A percentile compares a stretch with the other conserved stretches of the same genome.
Conservation (phyloP, 1,139 yeast genomes). For the Spathaspora sp. region DNA sequence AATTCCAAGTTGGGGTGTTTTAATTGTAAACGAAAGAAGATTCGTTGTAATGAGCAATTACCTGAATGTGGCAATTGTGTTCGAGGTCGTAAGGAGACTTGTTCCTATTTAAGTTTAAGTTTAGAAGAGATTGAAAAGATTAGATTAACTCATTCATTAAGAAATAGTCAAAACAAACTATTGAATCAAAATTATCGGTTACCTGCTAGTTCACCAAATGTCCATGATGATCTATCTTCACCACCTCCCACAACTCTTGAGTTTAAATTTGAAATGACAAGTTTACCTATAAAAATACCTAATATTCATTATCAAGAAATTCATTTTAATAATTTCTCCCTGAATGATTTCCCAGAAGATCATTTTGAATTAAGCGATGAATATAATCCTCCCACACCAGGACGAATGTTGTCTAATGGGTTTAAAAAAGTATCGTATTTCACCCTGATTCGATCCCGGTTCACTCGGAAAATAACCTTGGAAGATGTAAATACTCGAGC, state of each 20-base stretch:
- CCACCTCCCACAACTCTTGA: slow-evolving; percentile 15
- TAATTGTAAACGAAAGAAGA: slow-evolving; percentile 44
- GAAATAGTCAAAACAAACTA: slow-evolving; percentile 30
- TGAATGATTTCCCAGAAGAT: slow-evolving; percentile 21
- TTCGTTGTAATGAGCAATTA: slow-evolving; percentile 46
- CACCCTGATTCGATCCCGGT: slow-evolving; percentile 5
- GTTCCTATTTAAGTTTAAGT: slow-evolving; percentile 33
- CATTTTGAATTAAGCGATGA: slow-evolving; percentile 6
- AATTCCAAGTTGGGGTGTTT: slow-evolving; percentile 45
- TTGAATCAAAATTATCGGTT: slow-evolving; percentile 27
- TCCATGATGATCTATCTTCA: not conserved
- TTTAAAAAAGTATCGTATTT: slow-evolving; percentile 7
- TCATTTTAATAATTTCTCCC: slow-evolving; percentile 22
- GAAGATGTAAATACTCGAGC: slow-evolving; percentile 5
- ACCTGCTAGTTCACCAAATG: slow-evolving; percentile 22
- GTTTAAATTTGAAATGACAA: slow-evolving; percentile 24
- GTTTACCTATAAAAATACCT: slow-evolving; percentile 26
- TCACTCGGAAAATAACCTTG: slow-evolving; percentile 6
- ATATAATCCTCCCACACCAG: not conserved
- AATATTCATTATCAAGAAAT: slow-evolving; percentile 23
- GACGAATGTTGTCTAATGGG: slow-evolving; percentile 11
- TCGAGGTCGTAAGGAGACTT: slow-evolving; percentile 28
- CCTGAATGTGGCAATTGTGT: slow-evolving; percentile 44
- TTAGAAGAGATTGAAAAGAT: slow-evolving; percentile 27
- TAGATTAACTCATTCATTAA: slow-evolving; percentile 27